These are phyloP conservation scores for Sclerotinia sclerotiorum DNA, from an alignment of 2,329 filamentous ascomycete genomes.

Conservation along the genomic window DNA sequence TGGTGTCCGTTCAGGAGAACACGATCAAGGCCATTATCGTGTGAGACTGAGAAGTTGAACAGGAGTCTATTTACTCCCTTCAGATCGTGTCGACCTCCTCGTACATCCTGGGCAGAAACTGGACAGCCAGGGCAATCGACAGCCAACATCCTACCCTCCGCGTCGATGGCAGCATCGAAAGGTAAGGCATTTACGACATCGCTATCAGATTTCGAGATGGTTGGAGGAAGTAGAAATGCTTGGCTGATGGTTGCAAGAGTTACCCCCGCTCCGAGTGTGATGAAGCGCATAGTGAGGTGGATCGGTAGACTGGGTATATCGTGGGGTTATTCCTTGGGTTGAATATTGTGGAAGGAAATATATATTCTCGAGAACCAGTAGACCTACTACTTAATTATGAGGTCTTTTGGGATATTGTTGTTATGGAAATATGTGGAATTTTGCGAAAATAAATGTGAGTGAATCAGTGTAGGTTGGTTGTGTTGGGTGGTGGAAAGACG, in stretches of 20 bases:
- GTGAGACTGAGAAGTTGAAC: constrained; percentile 55
- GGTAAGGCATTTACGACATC: constrained; percentile 46
- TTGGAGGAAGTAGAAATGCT: constrained; percentile 57
- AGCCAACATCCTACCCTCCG: constrained; percentile 46
- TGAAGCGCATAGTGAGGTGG: constrained; percentile 32
- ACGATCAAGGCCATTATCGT: constrained; percentile 45
- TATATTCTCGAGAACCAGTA: not conserved
- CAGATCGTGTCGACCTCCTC: constrained; percentile 34
- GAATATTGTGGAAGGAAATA: not conserved
- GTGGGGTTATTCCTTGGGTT: constrained; percentile 15
- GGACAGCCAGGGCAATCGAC: constrained; percentile 57
- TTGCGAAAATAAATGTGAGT: not conserved
- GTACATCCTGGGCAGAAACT: constrained; percentile 41
- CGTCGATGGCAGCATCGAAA: constrained; percentile 43
- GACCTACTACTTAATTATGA: constrained; percentile 12
- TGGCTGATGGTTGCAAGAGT: constrained; percentile 32
- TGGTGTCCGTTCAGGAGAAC: constrained; percentile 61
- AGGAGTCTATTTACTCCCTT: constrained; percentile 43
- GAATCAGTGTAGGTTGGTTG: not conserved
- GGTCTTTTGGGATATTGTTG: not conserved
- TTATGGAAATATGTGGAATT: not conserved
- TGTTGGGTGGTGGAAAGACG: constrained; percentile 4
- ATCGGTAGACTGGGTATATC: not conserved
- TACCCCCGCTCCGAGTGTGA: constrained; percentile 29
- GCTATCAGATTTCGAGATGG: constrained; percentile 47